Base-by-base conservation (phyloP, 2,329 filamentous ascomycete species). In the Hypoxylon sp. region DNA sequence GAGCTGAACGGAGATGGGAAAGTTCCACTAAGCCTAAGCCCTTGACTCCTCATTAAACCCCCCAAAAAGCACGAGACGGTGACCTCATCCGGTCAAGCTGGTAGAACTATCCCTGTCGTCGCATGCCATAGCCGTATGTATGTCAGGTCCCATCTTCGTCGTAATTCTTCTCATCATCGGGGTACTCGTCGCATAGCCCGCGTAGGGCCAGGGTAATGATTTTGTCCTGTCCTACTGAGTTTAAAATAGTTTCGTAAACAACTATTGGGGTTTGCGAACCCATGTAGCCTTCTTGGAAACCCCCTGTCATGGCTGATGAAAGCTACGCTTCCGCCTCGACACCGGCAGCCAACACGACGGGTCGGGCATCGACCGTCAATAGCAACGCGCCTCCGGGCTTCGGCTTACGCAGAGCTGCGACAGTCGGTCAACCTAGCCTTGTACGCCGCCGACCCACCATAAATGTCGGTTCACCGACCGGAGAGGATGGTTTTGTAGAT, bases 351-450 rank as follows among this genome's bases (percentile, higher is more conserved):
- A 69, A 74, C 57, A 57, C 72, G 4, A 68, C 67, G 42, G 68
- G 54, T 14, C 68, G 67, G 10, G 13, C 59, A n/a, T 51, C 73
- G 8, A 65, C 53, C 26, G 52, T 68, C 11, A 24, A 72, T 33
- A 65, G 62, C 37, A 69, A 68, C 64, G 73, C 70, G 47, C 75
- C 76, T 9, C 65, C 79, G 33, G 80, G 81, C 44, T 79, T 82
- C 70, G 76, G 76, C 48, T 65, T 84, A 48, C 83, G 83, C 63
- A 81, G 83, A 62, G 74, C 81, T 58, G 79, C 78, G 55, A 83
- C 81, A 31, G 73, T 82, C 53, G 81, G 82, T 63, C 80, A 83
- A 55, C 50, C 74, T 24, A 44, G 72, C 13, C 62, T 70, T 44
- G 42, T 72, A 13, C 76, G 75, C 50, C 75, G 72, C n/a, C 75